phyloP scores from a whole-genome alignment of 306 rosid genomes.

The Senna siamea region DNA sequence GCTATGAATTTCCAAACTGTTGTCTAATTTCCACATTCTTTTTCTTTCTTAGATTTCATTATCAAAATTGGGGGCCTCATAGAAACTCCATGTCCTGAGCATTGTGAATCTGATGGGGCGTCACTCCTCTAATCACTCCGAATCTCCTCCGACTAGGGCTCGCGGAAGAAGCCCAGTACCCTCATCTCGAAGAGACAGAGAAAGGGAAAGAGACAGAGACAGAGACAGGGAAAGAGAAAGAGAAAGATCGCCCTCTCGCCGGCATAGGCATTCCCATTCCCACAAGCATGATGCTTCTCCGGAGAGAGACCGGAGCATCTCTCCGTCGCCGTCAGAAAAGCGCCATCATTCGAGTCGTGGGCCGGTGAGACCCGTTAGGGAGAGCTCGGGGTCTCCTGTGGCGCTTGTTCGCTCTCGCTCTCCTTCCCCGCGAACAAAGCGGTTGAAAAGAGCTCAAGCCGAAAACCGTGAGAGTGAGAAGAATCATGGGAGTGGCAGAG shows the following conservation, averaged over 20 bases:
- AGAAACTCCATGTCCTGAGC: background rate
- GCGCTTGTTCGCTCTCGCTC: constrained; percentile 47
- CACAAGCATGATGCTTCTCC: constrained; percentile 40
- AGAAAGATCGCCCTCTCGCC: constrained; percentile 46
- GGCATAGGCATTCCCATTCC: constrained; percentile 47
- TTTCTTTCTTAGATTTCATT: background rate
- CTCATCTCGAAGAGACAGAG: constrained; percentile 42
- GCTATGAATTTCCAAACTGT: background rate
- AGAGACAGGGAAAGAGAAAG: constrained; percentile 16
- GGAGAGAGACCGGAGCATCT: constrained; percentile 36
- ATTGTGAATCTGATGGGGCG: constrained; percentile 20
- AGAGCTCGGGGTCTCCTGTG: constrained; percentile 44
- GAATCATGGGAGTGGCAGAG: constrained; percentile 33
- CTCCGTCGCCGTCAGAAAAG: constrained; percentile 40
- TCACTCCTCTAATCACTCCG: constrained; percentile 2
- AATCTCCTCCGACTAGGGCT: constrained; percentile 23
- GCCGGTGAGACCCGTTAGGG: constrained; percentile 40
- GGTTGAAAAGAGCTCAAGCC: constrained; percentile 53
- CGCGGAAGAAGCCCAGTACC: constrained; percentile 22
- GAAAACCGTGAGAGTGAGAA: constrained; percentile 44
- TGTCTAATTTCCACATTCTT: background rate
- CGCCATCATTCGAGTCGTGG: constrained; percentile 37
- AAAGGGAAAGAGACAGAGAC: constrained; percentile 15
- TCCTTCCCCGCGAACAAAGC: constrained; percentile 65
- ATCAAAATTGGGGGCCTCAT: background rate